phyloP scores from a whole-genome alignment of 2,329 filamentous ascomycete genomes.

The Trichoderma arundinaceum region DNA sequence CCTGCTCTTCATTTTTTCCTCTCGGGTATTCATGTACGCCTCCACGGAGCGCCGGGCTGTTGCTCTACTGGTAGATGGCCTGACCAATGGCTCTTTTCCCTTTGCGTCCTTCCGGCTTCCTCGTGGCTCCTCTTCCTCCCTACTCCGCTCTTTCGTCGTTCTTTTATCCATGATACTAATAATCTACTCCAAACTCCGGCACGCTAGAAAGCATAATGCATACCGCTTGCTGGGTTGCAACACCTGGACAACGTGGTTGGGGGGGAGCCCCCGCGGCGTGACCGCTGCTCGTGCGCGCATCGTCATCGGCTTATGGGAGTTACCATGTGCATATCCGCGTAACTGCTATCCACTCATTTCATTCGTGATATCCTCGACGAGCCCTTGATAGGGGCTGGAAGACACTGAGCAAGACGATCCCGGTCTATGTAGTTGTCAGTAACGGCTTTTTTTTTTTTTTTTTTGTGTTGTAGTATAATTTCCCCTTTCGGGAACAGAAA shows the following conservation, averaged over 20 bases:
- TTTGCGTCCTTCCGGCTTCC: background rate
- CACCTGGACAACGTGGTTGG: background rate
- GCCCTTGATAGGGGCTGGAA: conserved; percentile 64
- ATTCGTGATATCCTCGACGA: conserved; percentile 44
- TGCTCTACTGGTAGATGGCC: conserved; percentile 15
- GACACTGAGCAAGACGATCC: conserved; percentile 56
- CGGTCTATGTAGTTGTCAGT: conserved; percentile 51
- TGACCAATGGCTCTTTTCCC: conserved; percentile 6
- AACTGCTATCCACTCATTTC: conserved; percentile 32
- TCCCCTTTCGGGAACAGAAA: background rate
- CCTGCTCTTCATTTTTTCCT: conserved; percentile 14
- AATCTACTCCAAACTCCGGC: conserved; percentile 8
- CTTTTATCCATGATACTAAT: conserved; percentile 3
- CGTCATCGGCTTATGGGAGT: conserved; percentile 7
- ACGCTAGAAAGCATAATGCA: conserved; percentile 12
- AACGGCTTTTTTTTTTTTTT: background rate
- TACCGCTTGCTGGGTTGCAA: conserved; percentile 4
- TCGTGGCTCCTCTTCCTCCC: conserved; percentile 9
- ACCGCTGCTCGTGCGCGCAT: conserved; percentile 6
- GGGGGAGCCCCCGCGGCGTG: background rate
- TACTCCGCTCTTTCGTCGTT: background rate
- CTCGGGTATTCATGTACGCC: conserved; percentile 27
- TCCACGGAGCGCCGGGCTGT: conserved; percentile 3
- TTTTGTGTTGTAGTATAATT: background rate
- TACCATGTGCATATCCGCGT: conserved; percentile 17